Percentiles rank a stretch among this genome's conserved stretches.
These are phyloP conservation scores for Teratosphaeria epicoccoides DNA, from an alignment of 2,329 filamentous ascomycete species.

Conservation along the genomic window DNA sequence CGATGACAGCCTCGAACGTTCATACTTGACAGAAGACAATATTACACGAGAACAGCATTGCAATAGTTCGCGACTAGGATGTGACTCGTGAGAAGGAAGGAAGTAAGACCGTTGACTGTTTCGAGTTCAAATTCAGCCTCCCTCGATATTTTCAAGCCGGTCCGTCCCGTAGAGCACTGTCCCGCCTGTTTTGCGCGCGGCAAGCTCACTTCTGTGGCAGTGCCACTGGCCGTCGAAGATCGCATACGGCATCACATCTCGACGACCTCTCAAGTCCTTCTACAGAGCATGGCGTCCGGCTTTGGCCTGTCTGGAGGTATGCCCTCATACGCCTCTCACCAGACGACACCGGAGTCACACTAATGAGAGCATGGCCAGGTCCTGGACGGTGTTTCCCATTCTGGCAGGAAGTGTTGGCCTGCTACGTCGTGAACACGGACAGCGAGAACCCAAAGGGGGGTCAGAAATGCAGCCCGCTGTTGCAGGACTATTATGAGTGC, in stretches of 20 bases:
- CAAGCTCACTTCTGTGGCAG: background rate
- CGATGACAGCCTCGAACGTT: no score
- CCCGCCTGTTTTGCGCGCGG: background rate
- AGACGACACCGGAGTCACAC: background rate
- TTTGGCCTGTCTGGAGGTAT: conserved; percentile 4
- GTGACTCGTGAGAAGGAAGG: no score
- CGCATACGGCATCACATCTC: background rate
- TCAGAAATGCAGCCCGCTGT: conserved; percentile 70
- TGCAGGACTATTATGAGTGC: conserved; percentile 99
- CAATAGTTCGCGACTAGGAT: no score
- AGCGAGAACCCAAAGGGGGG: conserved; percentile 69
- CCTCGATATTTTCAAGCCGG: no score
- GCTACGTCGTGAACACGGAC: conserved; percentile 89
- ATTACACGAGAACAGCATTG: no score
- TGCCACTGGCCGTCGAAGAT: background rate
- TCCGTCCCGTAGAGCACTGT: background rate
- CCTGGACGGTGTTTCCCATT: conserved; percentile 89
- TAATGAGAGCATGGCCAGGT: conserved; percentile 34
- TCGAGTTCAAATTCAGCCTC: no score
- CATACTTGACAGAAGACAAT: no score
- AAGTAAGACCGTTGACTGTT: no score
- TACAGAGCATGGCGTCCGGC: conserved; percentile 4
- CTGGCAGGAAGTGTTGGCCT: conserved; percentile 98
- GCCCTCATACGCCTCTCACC: background rate
- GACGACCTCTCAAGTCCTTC: background rate